Evolutionary conservation across 2,329 filamentous ascomycete genomes (phyloP).

Genomic region (Aspergillus hortae): DNA sequence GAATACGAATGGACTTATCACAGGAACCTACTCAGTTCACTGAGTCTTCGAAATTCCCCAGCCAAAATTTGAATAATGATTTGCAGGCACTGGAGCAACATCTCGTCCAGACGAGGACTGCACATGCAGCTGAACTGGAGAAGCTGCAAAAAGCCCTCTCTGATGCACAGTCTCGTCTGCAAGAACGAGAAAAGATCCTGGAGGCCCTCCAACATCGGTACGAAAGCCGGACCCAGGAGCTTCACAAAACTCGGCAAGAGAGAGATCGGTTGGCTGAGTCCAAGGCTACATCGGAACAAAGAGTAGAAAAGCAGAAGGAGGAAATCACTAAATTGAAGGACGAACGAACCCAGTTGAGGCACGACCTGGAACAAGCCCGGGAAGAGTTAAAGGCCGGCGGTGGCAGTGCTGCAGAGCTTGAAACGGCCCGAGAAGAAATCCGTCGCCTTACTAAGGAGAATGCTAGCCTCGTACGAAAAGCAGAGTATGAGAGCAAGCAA

Average conservation of each 20-base stretch:
- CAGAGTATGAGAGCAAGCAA: slow-evolving; percentile 41
- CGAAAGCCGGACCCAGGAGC: slow-evolving; percentile 37
- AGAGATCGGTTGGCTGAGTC: slow-evolving; percentile 30
- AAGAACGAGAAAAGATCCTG: slow-evolving; percentile 32
- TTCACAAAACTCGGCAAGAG: slow-evolving; percentile 36
- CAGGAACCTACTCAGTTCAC: slow-evolving; percentile 36
- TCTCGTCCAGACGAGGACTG: slow-evolving; percentile 28
- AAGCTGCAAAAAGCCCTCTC: slow-evolving; percentile 27
- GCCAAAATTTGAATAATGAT: slow-evolving; percentile 27
- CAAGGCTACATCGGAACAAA: slow-evolving; percentile 27
- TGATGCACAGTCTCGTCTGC: slow-evolving; percentile 24
- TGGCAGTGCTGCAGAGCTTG: slow-evolving; percentile 40
- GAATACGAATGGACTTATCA: slow-evolving; percentile 34
- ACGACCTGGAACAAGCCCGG: slow-evolving; percentile 39
- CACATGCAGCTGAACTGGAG: slow-evolving; percentile 29
- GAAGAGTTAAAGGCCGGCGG: slow-evolving; percentile 37
- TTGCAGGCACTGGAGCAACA: slow-evolving; percentile 26
- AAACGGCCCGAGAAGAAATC: slow-evolving; percentile 39
- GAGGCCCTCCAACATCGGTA: slow-evolving; percentile 42
- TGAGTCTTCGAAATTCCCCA: slow-evolving; percentile 30
- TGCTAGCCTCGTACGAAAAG: slow-evolving; percentile 32
- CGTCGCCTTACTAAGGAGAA: slow-evolving; percentile 35
- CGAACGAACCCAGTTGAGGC: slow-evolving; percentile 34
- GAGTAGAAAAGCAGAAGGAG: slow-evolving; percentile 32
- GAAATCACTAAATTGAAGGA: slow-evolving; percentile 41